Percentiles rank a stretch among this genome's conserved stretches.
Conservation (phyloP, 257 asterid species). For the Anisodus tanguticus region DNA sequence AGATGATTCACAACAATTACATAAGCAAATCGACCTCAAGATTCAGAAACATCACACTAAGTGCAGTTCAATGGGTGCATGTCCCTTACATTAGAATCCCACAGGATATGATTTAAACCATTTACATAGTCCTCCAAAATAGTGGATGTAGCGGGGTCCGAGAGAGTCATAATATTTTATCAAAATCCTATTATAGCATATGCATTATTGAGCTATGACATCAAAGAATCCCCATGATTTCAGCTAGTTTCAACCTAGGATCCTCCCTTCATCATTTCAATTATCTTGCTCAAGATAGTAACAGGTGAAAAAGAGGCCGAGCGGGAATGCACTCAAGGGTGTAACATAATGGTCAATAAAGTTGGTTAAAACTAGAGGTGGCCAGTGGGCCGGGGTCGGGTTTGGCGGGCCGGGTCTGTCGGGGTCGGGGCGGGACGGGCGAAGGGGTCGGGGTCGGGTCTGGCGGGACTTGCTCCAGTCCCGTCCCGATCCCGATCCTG, state of each 20-base stretch:
- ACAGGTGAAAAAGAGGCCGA: background rate
- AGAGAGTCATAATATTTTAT: background rate
- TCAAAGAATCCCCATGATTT: background rate
- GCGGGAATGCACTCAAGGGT: background rate
- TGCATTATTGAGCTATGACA: background rate
- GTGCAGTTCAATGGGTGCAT: background rate
- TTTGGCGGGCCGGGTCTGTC: no score
- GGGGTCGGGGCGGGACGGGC: no score
- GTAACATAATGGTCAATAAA: background rate
- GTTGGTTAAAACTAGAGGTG: background rate
- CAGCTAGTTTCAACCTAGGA: background rate
- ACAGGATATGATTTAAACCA: background rate
- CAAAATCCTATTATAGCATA: background rate
- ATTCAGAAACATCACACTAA: constrained; percentile 12
- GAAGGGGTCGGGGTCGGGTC: no score
- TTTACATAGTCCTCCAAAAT: background rate
- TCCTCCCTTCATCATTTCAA: no score
- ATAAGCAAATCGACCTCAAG: constrained; percentile 22
- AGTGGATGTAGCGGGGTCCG: background rate
- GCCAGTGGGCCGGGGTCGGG: no score
- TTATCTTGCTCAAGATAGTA: no score
- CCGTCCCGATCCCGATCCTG: no score
- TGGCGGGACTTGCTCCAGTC: no score
- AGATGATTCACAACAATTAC: constrained; percentile 5
- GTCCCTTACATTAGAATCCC: background rate